Evolutionary conservation across 2,329 filamentous ascomycete species (phyloP).

Genomic region (Colletotrichum liriopes): DNA sequence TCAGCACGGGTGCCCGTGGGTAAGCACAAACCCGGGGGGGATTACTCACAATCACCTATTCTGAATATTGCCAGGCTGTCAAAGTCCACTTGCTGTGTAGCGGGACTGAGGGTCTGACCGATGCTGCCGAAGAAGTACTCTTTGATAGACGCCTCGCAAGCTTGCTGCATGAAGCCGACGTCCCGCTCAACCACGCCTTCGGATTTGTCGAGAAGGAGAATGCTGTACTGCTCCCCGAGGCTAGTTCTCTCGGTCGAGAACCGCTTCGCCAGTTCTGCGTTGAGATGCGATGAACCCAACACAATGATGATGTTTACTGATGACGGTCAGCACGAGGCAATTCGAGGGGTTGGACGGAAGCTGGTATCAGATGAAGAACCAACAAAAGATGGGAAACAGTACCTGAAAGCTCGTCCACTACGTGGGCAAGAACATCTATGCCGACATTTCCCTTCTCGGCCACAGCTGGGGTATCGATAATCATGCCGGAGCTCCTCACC

Average conservation of each 20-base stretch:
- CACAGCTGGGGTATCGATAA: conserved; percentile 87
- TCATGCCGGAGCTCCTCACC: conserved; percentile 81
- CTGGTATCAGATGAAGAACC: background rate
- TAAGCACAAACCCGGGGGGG: background rate
- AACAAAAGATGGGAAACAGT: conserved; percentile 22
- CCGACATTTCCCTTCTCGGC: conserved; percentile 76
- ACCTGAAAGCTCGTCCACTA: conserved; percentile 72
- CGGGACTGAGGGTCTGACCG: conserved; percentile 84
- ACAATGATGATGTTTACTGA: conserved; percentile 86
- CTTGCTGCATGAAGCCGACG: conserved; percentile 79
- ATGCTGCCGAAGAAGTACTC: conserved; percentile 95
- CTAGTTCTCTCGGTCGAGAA: conserved; percentile 72
- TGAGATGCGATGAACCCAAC: conserved; percentile 83
- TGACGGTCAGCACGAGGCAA: conserved; percentile 54
- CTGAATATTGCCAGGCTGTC: conserved; percentile 81
- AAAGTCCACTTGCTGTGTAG: conserved; percentile 88
- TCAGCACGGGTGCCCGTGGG: conserved; percentile 15
- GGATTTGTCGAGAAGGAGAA: conserved; percentile 87
- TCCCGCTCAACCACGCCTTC: conserved; percentile 87
- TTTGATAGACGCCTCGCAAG: conserved; percentile 83
- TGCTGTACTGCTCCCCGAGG: conserved; percentile 77
- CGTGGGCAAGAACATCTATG: conserved; percentile 85
- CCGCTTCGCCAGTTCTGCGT: conserved; percentile 80
- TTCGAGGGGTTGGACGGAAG: background rate
- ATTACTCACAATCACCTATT: conserved; percentile 70